phyloP scores from a whole-genome alignment of 2,329 filamentous ascomycete species.

The Diaporthe citrichinensis region DNA sequence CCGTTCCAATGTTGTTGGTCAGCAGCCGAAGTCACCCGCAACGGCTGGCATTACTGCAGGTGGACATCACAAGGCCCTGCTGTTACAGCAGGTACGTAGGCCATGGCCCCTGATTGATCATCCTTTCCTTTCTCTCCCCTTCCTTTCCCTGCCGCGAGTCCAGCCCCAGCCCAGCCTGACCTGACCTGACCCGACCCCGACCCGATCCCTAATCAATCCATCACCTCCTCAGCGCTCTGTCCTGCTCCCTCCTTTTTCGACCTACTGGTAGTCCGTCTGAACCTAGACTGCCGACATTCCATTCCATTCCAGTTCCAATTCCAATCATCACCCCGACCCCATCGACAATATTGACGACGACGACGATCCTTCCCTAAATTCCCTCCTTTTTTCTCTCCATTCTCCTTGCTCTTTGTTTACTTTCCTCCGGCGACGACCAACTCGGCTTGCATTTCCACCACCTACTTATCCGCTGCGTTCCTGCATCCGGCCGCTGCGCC shows the following conservation, averaged over 20 bases:
- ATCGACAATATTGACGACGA: slow-evolving; percentile 35
- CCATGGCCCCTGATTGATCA: slow-evolving; percentile 22
- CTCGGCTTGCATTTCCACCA: slow-evolving; percentile 1
- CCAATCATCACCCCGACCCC: slow-evolving; percentile 16
- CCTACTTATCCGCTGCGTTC: slow-evolving; percentile 14
- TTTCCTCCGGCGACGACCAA: background rate
- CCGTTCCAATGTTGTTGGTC: background rate
- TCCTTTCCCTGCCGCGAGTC: background rate
- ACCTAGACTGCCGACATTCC: slow-evolving; percentile 14
- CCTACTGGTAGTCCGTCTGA: background rate
- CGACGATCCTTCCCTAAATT: slow-evolving; percentile 28
- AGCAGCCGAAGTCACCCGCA: slow-evolving; percentile 12
- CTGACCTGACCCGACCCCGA: background rate
- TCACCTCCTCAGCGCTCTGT: background rate
- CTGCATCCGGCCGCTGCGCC: slow-evolving; percentile 1
- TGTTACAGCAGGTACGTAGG: slow-evolving; percentile 2
- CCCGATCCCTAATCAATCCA: slow-evolving; percentile 21
- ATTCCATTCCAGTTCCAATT: slow-evolving; percentile 14
- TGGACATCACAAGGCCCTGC: slow-evolving; percentile 9
- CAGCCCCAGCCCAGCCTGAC: background rate
- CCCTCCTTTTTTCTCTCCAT: slow-evolving; percentile 6
- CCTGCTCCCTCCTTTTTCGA: slow-evolving; percentile 4
- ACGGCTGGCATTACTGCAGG: background rate
- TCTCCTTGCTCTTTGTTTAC: background rate
- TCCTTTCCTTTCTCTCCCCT: slow-evolving; percentile 9